Conservation (phyloP, 495 filamentous ascomycete species). For the Geoglossum glabrum region DNA sequence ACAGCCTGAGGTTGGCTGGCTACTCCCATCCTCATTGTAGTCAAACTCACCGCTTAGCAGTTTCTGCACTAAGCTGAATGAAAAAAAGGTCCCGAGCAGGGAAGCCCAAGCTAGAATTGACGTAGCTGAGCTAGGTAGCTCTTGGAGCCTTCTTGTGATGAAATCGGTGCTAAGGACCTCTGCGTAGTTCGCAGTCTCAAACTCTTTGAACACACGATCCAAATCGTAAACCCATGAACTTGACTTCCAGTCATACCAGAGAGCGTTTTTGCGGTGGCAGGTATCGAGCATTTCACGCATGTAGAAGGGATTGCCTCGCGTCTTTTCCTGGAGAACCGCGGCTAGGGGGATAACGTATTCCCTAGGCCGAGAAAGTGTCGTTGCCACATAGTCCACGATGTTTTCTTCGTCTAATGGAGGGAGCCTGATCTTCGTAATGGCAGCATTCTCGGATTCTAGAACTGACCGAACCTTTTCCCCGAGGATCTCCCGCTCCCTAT, state of each 20-base stretch:
- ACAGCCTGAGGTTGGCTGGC: conserved; percentile 18
- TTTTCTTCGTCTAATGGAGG: conserved; percentile 51
- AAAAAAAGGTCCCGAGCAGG: conserved; percentile 57
- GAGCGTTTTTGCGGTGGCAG: conserved; percentile 63
- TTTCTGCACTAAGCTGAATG: conserved; percentile 59
- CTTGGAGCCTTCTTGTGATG: conserved; percentile 51
- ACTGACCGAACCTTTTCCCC: conserved; percentile 4
- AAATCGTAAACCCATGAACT: conserved; percentile 67
- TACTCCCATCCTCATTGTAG: conserved; percentile 23
- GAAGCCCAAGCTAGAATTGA: conserved; percentile 78
- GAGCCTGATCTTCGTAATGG: conserved; percentile 45
- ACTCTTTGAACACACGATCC: conserved; percentile 63
- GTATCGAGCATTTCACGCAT: conserved; percentile 79
- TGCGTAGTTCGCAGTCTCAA: conserved; percentile 53
- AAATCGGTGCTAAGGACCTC: conserved; percentile 64
- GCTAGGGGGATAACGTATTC: conserved; percentile 43
- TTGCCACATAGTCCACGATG: conserved; percentile 53
- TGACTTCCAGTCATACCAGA: conserved; percentile 73
- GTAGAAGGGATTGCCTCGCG: conserved; percentile 67
- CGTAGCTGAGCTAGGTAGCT: conserved; percentile 47
- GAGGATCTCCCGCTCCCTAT: conserved; percentile 11
- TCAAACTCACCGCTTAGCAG: conserved; percentile 50
- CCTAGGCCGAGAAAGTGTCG: conserved; percentile 41
- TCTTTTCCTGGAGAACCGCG: conserved; percentile 64
- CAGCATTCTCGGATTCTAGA: conserved; percentile 16